Evolutionary conservation across 1,284 basidiomycete species (phyloP).

Genomic region (Leucoagaricus sp.): DNA sequence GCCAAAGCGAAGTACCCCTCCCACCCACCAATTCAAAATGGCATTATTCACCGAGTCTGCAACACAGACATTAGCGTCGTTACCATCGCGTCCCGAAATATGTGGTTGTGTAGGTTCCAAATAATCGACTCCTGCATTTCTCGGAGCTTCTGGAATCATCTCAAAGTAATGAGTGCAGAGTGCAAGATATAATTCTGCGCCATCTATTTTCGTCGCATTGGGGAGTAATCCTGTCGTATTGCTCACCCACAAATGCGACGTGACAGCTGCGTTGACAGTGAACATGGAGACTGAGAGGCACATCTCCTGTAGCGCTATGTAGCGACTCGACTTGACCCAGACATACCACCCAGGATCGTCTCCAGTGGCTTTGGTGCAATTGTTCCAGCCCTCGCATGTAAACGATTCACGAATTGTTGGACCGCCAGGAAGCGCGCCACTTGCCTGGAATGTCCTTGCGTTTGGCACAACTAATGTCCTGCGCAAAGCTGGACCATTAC

Average conservation of each 20-base stretch:
- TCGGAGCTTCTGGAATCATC: slow-evolving; percentile 2
- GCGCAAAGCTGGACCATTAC: slow-evolving; percentile 11
- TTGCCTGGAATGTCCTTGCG: slow-evolving; percentile 7
- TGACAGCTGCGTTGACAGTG: slow-evolving; percentile 11
- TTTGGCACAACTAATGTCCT: slow-evolving; percentile 17
- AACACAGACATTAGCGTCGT: slow-evolving; percentile 12
- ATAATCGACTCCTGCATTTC: neutral
- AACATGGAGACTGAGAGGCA: slow-evolving; percentile 8
- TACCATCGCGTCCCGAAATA: slow-evolving; percentile 14
- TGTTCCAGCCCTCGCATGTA: slow-evolving; percentile 14
- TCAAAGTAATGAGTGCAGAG: slow-evolving; percentile 16
- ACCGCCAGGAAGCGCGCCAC: slow-evolving; percentile 14
- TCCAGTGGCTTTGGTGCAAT: slow-evolving; percentile 6
- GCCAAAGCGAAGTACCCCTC: slow-evolving; percentile 16
- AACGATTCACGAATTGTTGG: slow-evolving; percentile 14
- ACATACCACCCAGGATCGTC: neutral
- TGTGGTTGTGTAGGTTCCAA: slow-evolving; percentile 13
- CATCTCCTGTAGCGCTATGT: slow-evolving; percentile 5
- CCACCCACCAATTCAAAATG: slow-evolving; percentile 20
- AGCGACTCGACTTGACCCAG: neutral
- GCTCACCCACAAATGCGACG: slow-evolving; percentile 18
- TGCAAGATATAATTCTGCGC: slow-evolving; percentile 18
- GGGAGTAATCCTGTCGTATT: slow-evolving; percentile 17
- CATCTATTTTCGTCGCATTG: slow-evolving; percentile 16
- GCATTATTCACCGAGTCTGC: slow-evolving; percentile 20